Evolutionary conservation across 345 rosid genomes (phyloP).

Genomic region (Corchorus capsularis): DNA sequence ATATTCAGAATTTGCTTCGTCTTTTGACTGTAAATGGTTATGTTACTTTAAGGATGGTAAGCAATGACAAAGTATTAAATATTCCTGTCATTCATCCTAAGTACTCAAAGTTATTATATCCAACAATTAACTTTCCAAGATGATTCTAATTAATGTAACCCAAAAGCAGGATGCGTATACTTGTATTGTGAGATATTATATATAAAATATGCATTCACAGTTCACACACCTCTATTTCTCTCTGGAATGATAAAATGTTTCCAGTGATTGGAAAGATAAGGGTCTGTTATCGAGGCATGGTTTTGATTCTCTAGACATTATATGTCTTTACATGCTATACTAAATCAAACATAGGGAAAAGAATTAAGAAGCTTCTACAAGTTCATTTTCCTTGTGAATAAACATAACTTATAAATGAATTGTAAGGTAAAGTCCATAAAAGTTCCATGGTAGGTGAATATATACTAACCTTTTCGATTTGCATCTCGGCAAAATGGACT

Average conservation of each 20-base stretch:
- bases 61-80: too few relatives aligned
- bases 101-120: too few relatives aligned
- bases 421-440: background rate
- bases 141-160: too few relatives aligned
- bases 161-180: too few relatives aligned
- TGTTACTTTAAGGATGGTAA: too few relatives aligned
- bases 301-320: background rate
- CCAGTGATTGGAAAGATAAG: too few relatives aligned
- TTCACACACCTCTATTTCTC: background rate
- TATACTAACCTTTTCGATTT: conserved; percentile 31
- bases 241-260: background rate
- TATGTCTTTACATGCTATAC: background rate
- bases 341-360: background rate
- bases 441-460: background rate
- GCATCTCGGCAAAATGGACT: conserved; percentile 67
- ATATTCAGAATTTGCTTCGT: too few relatives aligned
- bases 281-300: background rate
- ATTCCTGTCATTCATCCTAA: too few relatives aligned
- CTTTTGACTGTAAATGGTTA: too few relatives aligned
- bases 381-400: background rate
- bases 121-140: too few relatives aligned
- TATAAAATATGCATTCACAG: background rate
- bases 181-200: background rate
- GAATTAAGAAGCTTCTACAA: background rate
- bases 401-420: background rate